Conservation (phyloP, 208 protist species). For the Crithidia bombi region DNA sequence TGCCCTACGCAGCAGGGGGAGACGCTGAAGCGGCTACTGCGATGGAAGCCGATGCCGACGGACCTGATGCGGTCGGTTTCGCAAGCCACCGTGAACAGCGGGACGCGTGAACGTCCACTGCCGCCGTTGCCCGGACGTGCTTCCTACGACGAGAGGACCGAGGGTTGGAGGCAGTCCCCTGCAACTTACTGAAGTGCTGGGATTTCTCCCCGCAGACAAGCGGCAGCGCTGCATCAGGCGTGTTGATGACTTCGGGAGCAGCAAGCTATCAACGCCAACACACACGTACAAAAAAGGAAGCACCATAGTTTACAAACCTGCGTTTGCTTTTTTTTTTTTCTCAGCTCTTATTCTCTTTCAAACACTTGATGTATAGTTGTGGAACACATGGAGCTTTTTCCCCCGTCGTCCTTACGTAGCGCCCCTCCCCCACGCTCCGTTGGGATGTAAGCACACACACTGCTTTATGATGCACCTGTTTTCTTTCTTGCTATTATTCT, state of each 20-base stretch:
- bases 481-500: conserved; percentile 7
- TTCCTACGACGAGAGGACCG: background rate
- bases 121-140: conserved; percentile 40
- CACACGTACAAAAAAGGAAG: no score
- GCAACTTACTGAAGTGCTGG: conserved; percentile 12
- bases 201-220: no score
- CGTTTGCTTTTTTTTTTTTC: conserved; percentile 17
- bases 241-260: no score
- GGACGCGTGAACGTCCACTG: conserved; percentile 36
- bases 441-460: background rate
- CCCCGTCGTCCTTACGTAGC: background rate
- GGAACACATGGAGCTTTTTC: background rate
- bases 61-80: conserved; percentile 39
- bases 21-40: conserved; percentile 71
- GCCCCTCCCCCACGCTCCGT: no score
- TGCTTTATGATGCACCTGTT: background rate
- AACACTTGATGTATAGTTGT: background rate
- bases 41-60: conserved; percentile 81
- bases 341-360: background rate
- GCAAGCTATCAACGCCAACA: no score
- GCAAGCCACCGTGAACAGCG: conserved; percentile 32
- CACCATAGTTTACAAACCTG: background rate
- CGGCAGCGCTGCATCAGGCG: no score
- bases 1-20: conserved; percentile 51
- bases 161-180: background rate